Base-by-base conservation (phyloP, 2,329 filamentous ascomycete species). In the Rutstroemia sp. region DNA sequence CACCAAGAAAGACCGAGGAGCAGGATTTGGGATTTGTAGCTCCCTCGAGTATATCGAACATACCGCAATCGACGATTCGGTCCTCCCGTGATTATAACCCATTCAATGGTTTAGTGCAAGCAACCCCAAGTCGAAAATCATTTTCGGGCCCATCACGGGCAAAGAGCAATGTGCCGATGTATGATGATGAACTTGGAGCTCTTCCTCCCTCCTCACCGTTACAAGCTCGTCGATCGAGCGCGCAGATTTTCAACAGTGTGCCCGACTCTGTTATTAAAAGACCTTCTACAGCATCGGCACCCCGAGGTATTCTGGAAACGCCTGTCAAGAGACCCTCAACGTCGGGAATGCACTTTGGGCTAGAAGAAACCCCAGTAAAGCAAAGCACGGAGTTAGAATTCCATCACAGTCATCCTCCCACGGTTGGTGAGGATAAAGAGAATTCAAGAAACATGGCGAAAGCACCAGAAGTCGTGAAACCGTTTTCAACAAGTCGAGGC, bases 41-140 rank as follows among this genome's bases (percentile, higher is more conserved):
- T 10, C 52, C 59, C 10, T 68, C 65, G 16, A 68, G 67, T 47
- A 40, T 62, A 42, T 58, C 61, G n/a, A 59, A 57, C n/a, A 57
- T 69, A 48, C 64, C 65, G 38, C 65, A 66, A 50, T 68, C 67
- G 4, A 56, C 45, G 46, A 45, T 56, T 39, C 60, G 60, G 16
- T 48, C 61, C 4, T 57, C 60, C 21, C 42, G 54, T 8, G 60
- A 54, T 6, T 59, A 39, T 40, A 64, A 65, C 45, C 57, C 61
- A 2, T 55, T 64, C 9, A 58, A 64, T 5, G 59, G 57, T 17
- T 58, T 58, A n/a, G 27, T 69, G 12, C 64, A 68, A 44, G 67
- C 65, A 42, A 69, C 67, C 30, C 67, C 68, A 52, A 65, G 66
- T 10, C 62, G 62, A 44, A 65, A 60, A 46, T 36, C 58, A 44